Conservation (phyloP, 768 basidiomycete genomes). For the Sarcodon aspratus region DNA sequence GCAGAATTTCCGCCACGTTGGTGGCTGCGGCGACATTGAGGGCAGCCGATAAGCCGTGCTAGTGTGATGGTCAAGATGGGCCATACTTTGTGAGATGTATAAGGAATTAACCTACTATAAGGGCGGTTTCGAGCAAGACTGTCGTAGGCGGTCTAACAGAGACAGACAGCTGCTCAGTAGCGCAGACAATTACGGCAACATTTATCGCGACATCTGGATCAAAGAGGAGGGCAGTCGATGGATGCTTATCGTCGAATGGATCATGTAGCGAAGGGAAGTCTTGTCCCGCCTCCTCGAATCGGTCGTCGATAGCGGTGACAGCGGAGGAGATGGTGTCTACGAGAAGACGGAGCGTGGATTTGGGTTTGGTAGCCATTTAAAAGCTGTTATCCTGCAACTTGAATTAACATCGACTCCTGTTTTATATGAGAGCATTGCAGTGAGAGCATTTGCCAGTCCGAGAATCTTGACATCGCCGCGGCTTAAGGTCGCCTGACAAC, state of each 20-base stretch:
- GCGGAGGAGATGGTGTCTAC: too few relatives aligned
- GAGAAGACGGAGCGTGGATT: too few relatives aligned
- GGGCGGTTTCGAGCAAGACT: background rate
- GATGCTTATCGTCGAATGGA: background rate
- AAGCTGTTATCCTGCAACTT: too few relatives aligned
- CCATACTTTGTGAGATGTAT: too few relatives aligned
- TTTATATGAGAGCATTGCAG: too few relatives aligned
- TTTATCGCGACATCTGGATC: background rate
- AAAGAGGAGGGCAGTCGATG: background rate
- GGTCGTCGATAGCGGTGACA: too few relatives aligned
- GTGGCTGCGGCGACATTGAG: conserved; percentile 12
- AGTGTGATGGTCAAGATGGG: background rate
- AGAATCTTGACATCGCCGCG: too few relatives aligned
- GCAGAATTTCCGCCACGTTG: conserved; percentile 15
- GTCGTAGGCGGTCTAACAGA: background rate
- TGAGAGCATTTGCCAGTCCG: too few relatives aligned
- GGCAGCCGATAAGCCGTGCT: conserved; percentile 11
- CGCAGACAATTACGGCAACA: background rate
- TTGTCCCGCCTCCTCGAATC: too few relatives aligned
- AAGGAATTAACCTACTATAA: background rate
- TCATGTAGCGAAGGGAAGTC: background rate
- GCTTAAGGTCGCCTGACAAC: too few relatives aligned
- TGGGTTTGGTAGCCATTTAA: too few relatives aligned
- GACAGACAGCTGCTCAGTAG: background rate
- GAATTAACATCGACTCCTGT: too few relatives aligned